Evolutionary conservation across 345 rosid species (phyloP).

Genomic region (Lumnitzera littorea): DNA sequence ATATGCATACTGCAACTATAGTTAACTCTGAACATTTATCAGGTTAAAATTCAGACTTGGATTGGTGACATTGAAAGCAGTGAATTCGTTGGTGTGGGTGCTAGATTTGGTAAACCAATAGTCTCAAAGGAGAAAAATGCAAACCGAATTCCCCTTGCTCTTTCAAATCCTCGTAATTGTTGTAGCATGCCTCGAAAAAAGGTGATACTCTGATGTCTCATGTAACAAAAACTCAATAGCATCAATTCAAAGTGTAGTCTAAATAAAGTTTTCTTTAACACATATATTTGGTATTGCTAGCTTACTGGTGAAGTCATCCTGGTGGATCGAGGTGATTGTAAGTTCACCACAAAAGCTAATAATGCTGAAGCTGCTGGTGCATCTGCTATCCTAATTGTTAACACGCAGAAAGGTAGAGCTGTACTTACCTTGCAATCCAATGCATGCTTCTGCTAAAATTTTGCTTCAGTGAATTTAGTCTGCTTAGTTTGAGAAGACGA

Average conservation of each 20-base stretch:
- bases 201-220: conserved; percentile 25
- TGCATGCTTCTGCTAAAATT: conserved; percentile 1
- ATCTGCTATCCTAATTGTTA: conserved; percentile 83
- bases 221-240: too few relatives aligned
- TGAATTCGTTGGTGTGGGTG: conserved; percentile 97
- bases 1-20: not conserved
- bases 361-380: conserved; percentile 87
- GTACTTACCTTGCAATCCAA: not conserved
- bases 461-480: not conserved
- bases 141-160: conserved; percentile 54
- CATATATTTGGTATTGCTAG: conserved; percentile 32
- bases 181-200: conserved; percentile 57
- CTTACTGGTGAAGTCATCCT: conserved; percentile 68
- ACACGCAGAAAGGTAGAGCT: conserved; percentile 73
- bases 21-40: conserved; percentile 1
- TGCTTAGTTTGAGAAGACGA: not conserved
- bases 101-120: conserved; percentile 80
- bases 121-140: conserved; percentile 96
- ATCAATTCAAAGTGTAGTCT: not conserved
- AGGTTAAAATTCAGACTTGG: conserved; percentile 99
- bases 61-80: conserved; percentile 58
- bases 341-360: conserved; percentile 82
- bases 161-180: conserved; percentile 83
- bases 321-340: conserved; percentile 92
- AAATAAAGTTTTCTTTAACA: not conserved